Conservation (phyloP, 352 stramenopile species). For the Phytophthora hibernalis region DNA sequence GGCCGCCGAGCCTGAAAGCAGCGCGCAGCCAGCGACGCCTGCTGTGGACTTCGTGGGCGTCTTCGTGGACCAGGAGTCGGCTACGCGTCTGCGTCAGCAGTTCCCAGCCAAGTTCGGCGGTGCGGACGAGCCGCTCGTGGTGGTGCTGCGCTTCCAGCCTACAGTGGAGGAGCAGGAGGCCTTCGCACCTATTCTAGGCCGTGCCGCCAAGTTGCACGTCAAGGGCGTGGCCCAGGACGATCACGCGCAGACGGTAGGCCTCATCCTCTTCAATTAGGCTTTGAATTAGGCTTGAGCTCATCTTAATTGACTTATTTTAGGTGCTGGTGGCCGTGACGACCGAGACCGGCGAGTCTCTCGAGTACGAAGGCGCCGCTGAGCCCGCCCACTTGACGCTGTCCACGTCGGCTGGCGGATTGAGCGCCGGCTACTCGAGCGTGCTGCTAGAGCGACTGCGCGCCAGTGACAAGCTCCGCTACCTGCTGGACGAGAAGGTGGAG, state of each 20-base stretch:
- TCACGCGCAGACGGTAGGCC: constrained; percentile 60
- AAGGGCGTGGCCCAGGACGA: constrained; percentile 73
- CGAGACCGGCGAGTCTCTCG: constrained; percentile 67
- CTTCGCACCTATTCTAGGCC: constrained; percentile 76
- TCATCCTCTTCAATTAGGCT: background rate
- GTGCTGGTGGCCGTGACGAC: constrained; percentile 75
- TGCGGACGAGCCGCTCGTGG: constrained; percentile 57
- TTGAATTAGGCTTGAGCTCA: background rate
- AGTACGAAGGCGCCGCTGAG: constrained; percentile 51
- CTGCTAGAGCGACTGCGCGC: constrained; percentile 79
- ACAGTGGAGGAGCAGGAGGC: constrained; percentile 71
- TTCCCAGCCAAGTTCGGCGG: constrained; percentile 65
- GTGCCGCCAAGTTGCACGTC: constrained; percentile 62
- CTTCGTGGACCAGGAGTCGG: constrained; percentile 70
- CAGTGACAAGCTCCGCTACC: constrained; percentile 60
- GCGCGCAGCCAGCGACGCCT: background rate
- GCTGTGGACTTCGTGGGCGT: constrained; percentile 80
- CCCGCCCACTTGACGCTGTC: constrained; percentile 68
- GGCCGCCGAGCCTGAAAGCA: constrained; percentile 4
- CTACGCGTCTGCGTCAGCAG: constrained; percentile 50
- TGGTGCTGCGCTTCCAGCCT: constrained; percentile 85
- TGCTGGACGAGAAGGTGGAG: constrained; percentile 50
- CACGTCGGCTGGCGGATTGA: constrained; percentile 50
- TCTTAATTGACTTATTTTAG: constrained; percentile 10
- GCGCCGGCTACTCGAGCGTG: constrained; percentile 72